Evolutionary conservation across 495 filamentous ascomycete species (phyloP).

Genomic region (Hypoxylon intermedium): DNA sequence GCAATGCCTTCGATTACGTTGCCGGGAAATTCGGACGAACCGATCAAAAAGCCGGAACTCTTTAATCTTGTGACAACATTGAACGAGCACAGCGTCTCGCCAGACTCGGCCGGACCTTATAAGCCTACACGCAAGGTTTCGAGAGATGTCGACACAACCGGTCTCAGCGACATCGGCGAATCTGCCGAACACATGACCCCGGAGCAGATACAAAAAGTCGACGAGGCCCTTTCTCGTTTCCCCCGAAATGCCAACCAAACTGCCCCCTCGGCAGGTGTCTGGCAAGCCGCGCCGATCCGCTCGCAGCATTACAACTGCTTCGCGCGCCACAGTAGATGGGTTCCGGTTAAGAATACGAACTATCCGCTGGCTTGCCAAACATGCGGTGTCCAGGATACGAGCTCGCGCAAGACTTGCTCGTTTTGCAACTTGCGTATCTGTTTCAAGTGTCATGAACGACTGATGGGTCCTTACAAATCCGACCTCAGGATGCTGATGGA

Average conservation of each 20-base stretch:
- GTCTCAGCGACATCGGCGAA: slow-evolving; percentile 31
- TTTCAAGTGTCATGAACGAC: slow-evolving; percentile 29
- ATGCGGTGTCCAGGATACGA: slow-evolving; percentile 33
- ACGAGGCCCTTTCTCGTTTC: slow-evolving; percentile 34
- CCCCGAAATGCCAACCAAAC: slow-evolving; percentile 14
- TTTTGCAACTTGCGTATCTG: slow-evolving; percentile 42
- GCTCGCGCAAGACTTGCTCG: slow-evolving; percentile 31
- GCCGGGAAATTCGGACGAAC: slow-evolving; percentile 19
- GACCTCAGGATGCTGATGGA: slow-evolving; percentile 31
- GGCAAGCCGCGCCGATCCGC: slow-evolving; percentile 25
- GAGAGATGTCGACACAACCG: slow-evolving; percentile 11
- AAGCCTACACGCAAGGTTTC: slow-evolving; percentile 29
- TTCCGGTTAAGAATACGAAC: slow-evolving; percentile 33
- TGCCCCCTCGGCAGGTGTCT: slow-evolving; percentile 19
- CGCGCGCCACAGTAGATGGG: slow-evolving; percentile 24
- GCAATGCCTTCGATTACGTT: slow-evolving; percentile 12
- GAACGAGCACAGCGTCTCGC: slow-evolving; percentile 20
- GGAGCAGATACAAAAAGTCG: slow-evolving; percentile 17
- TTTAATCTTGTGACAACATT: slow-evolving; percentile 27
- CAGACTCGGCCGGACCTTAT: neutral
- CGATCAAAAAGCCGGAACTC: slow-evolving; percentile 29
- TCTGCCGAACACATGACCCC: slow-evolving; percentile 22
- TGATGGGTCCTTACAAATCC: slow-evolving; percentile 28
- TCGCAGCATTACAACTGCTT: slow-evolving; percentile 35
- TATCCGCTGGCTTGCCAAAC: slow-evolving; percentile 40